Conservation (phyloP, 108 stramenopile species). For the Fistulifera solaris region DNA sequence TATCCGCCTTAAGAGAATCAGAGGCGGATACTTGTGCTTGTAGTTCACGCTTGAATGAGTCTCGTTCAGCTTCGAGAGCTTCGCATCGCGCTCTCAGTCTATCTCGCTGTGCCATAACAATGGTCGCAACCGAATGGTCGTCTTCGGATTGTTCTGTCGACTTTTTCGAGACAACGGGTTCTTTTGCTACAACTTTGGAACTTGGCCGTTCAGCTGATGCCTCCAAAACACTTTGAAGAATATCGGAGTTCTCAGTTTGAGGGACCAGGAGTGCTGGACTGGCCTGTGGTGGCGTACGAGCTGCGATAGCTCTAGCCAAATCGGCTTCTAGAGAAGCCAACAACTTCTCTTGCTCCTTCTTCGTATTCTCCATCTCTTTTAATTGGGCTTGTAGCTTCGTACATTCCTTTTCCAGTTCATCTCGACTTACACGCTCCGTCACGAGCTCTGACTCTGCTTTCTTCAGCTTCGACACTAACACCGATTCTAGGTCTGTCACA, state of each 20-base stretch:
- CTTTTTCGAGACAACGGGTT: slow-evolving; percentile 4
- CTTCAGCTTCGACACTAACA: slow-evolving; percentile 65
- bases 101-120: slow-evolving; percentile 86
- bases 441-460: slow-evolving; percentile 81
- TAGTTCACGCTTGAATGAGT: slow-evolving; percentile 82
- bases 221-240: slow-evolving; percentile 58
- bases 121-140: slow-evolving; percentile 84
- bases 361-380: slow-evolving; percentile 34
- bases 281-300: slow-evolving; percentile 19
- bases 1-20: slow-evolving; percentile 75
- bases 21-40: slow-evolving; percentile 64
- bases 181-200: slow-evolving; percentile 2
- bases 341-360: slow-evolving; percentile 53
- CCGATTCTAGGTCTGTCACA: slow-evolving; percentile 71
- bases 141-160: slow-evolving; percentile 54
- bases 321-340: slow-evolving; percentile 67
- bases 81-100: slow-evolving; percentile 67
- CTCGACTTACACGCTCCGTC: slow-evolving; percentile 51
- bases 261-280: slow-evolving; percentile 10
- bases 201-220: slow-evolving; percentile 38
- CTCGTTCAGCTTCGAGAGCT: slow-evolving; percentile 74
- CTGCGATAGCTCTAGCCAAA: slow-evolving; percentile 57
- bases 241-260: slow-evolving; percentile 8
- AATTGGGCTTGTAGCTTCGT: slow-evolving; percentile 33
- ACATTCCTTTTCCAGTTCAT: slow-evolving; percentile 28